A percentile compares a stretch with the other conserved stretches of the same genome.
These are phyloP conservation scores for Rhypophila decipiens DNA, from an alignment of 495 filamentous ascomycete species.

Conservation along the genomic window DNA sequence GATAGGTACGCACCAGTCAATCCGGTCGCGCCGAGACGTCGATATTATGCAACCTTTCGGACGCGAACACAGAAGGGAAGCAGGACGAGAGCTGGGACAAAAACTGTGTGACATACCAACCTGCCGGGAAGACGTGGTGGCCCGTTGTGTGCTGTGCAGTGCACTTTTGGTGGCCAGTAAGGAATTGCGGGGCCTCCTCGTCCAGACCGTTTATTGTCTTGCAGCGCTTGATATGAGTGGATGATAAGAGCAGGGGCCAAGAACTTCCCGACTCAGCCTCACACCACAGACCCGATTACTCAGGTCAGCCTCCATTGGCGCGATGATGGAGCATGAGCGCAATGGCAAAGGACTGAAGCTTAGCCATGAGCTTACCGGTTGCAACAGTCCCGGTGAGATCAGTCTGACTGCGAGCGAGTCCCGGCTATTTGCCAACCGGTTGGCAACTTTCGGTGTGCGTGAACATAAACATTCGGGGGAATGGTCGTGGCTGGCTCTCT, in stretches of 20 bases:
- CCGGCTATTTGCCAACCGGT: too few species aligned
- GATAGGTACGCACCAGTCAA: too few species aligned
- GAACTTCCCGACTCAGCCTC: neutral
- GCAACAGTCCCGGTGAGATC: too few species aligned
- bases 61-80: neutral
- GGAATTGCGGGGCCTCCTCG: too few species aligned
- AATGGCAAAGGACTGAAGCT: too few species aligned
- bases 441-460: too few species aligned
- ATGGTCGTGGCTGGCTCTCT: too few species aligned
- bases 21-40: too few species aligned
- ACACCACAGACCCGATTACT: neutral
- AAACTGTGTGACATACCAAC: neutral
- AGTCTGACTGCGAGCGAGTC: too few species aligned
- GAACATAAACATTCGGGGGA: too few species aligned
- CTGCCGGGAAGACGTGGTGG: neutral
- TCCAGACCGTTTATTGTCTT: neutral
- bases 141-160: neutral
- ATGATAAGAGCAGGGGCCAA: neutral
- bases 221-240: neutral
- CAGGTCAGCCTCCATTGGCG: neutral
- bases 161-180: too few species aligned
- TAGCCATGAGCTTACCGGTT: too few species aligned
- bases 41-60: neutral
- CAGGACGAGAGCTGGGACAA: neutral
- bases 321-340: neutral